These are phyloP conservation scores for barley (Hordeum vulgare) DNA, from an alignment of 176 grass and related monocot species.

Conservation along the genomic window MorexV3_pseudomolecules_assembly NC_058522.1:550473201-550473700, in stretches of 20 bases:
- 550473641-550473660: neutral
- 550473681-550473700: neutral
- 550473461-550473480: constrained; percentile 65
- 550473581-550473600: neutral
- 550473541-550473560: constrained; percentile 36
- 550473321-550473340: neutral
- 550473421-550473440: constrained; percentile 78
- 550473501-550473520: constrained; percentile 40
- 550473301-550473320: neutral
- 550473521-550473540: constrained; percentile 82
- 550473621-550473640: neutral
- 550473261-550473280: constrained; percentile 25
- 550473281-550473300: neutral
- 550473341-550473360: constrained; percentile 68
- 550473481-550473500: constrained; percentile 64
- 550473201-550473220: constrained; percentile 68
- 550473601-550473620: neutral
- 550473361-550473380: constrained; percentile 68
- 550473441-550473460: constrained; percentile 41
- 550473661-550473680: neutral
- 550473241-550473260: constrained; percentile 91
- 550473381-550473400: constrained; percentile 71
- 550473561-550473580: constrained; percentile 41
- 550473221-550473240: constrained; percentile 78
- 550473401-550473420: constrained; percentile 53